Evolutionary conservation across 139 green algal species (phyloP).

Genomic region (Asterochloris sp.): DNA sequence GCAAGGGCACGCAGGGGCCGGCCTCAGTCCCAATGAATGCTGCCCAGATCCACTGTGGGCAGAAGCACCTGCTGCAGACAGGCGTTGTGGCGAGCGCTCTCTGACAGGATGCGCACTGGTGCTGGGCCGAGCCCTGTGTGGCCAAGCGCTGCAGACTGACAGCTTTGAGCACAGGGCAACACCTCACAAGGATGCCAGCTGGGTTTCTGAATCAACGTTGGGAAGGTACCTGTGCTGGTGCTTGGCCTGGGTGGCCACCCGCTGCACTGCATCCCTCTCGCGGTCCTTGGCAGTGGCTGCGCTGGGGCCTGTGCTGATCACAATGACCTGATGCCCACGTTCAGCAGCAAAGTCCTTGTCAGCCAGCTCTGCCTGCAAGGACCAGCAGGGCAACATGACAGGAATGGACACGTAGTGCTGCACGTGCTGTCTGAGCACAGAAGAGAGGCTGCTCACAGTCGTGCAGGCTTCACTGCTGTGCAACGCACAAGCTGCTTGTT

Average conservation of each 20-base stretch:
- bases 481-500: too few species aligned
- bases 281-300: constrained; percentile 25
- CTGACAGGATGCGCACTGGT: background rate
- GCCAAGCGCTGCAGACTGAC: background rate
- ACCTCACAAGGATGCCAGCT: too few species aligned
- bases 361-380: constrained; percentile 72
- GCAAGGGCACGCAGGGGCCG: too few species aligned
- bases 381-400: background rate
- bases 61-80: too few species aligned
- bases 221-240: constrained; percentile 30
- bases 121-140: background rate
- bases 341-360: constrained; percentile 88
- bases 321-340: constrained; percentile 45
- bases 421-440: background rate
- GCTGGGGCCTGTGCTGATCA: constrained; percentile 49
- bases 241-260: constrained; percentile 28
- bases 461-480: too few species aligned
- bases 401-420: too few species aligned
- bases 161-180: background rate
- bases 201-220: too few species aligned
- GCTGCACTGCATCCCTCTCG: constrained; percentile 32
- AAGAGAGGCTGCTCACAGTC: background rate
- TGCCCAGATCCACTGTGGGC: too few species aligned
- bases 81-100: background rate
- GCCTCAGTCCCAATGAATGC: too few species aligned